phyloP scores from a whole-genome alignment of 306 rosid species.

The Pterocarpus macrocarpus region DNA sequence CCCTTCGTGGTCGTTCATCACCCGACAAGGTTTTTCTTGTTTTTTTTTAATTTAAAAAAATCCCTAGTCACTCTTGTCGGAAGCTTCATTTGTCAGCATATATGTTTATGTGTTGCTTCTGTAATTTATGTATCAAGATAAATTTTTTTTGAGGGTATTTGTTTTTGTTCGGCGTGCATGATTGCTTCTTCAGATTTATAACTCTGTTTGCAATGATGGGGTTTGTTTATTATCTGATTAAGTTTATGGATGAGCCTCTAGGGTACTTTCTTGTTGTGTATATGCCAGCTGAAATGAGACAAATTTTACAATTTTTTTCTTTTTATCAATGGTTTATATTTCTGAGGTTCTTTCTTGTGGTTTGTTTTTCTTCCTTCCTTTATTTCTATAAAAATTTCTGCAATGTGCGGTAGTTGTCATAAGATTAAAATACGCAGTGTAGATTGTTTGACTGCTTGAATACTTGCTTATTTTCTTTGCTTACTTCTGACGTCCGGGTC shows the following conservation, averaged over 20 bases:
- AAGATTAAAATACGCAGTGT: neutral
- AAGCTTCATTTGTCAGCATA: neutral
- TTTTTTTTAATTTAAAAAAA: neutral
- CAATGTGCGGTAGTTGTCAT: slow-evolving; percentile 15
- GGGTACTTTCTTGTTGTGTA: neutral
- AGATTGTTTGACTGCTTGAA: neutral
- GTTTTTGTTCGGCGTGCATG: slow-evolving; percentile 19
- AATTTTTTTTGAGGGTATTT: neutral
- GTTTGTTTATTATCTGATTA: slow-evolving; percentile 1
- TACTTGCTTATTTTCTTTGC: slow-evolving; percentile 17
- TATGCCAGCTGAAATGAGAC: neutral
- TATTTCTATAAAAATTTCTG: neutral
- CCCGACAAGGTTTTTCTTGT: slow-evolving; percentile 46
- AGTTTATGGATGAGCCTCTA: neutral
- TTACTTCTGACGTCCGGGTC: neutral
- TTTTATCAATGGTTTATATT: neutral
- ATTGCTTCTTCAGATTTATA: slow-evolving; percentile 11
- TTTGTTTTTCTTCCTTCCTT: neutral
- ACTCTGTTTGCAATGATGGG: neutral
- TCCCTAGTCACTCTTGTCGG: neutral
- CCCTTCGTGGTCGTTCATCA: slow-evolving; percentile 49
- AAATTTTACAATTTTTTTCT: neutral
- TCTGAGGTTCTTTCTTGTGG: neutral
- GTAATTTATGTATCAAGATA: neutral
- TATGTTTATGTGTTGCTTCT: slow-evolving; percentile 8